These are phyloP conservation scores for Flammula alnicola DNA, from an alignment of 1,284 basidiomycete species.

Conservation along the genomic window DNA sequence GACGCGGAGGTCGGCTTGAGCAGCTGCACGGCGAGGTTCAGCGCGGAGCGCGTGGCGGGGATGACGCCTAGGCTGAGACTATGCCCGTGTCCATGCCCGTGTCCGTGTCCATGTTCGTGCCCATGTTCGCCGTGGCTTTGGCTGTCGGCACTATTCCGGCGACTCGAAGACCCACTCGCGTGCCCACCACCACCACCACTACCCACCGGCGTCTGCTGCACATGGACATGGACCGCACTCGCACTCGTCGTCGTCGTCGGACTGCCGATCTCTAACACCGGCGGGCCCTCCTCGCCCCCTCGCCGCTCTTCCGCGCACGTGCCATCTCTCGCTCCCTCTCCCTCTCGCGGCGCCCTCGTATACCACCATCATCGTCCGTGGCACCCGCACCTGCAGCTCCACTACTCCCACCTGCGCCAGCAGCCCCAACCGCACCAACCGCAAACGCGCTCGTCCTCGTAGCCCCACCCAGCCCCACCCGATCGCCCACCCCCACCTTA, in stretches of 20 bases:
- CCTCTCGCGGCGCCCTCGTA: constrained; percentile 3
- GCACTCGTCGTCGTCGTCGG: constrained; percentile 5
- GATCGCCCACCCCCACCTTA: constrained; percentile 69
- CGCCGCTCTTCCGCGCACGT: constrained; percentile 18
- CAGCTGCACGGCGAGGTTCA: constrained; percentile 34
- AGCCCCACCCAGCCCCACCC: constrained; percentile 31
- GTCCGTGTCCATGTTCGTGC: background rate
- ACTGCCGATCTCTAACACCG: constrained; percentile 11
- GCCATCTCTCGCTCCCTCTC: constrained; percentile 17
- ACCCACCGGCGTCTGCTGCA: no score
- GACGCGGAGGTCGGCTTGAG: constrained; percentile 34
- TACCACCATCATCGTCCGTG: background rate
- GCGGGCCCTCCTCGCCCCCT: constrained; percentile 13
- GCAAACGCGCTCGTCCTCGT: constrained; percentile 24
- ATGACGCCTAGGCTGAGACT: background rate
- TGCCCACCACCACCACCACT: no score
- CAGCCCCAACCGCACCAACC: constrained; percentile 31
- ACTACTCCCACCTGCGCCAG: no score
- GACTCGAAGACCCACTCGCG: no score
- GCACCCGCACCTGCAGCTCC: constrained; percentile 1
- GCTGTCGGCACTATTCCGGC: background rate
- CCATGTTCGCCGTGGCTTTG: constrained; percentile 4
- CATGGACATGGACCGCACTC: no score
- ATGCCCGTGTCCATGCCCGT: background rate
- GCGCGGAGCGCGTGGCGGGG: constrained; percentile 28